Evolutionary conservation across 1,139 yeast species (phyloP), one percentile per base, ranked within the genome.

Genomic region (Yamadazyma blattariae): DNA sequence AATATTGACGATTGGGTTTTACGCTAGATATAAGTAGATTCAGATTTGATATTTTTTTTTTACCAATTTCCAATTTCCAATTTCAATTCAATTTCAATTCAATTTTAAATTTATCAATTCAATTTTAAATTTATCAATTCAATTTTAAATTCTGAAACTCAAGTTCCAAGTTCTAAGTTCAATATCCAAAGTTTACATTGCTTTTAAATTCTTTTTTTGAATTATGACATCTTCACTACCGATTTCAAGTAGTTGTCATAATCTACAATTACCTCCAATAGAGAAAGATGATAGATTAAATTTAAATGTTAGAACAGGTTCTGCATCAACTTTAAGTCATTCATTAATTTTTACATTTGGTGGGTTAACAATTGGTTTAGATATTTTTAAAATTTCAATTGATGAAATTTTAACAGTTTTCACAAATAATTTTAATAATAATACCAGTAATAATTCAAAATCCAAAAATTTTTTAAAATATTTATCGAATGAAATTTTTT

Each of bases 331-430:
- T 2, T 62, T 79, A 12, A 67, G 71, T 34, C 73, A 79, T 45
- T 81, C 89, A 12, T 62, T 78, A 36, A 67, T 83, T 2, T 71
- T 78, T 33, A 77, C 77, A 0, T 76, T 69, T 50, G 90, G 89
- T n/a, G 92, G 92, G 0, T 56, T 79, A n/a, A 73, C 79, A 1
- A 58, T 77, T 16, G 84, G 82, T 1, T 50, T 81, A 18, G 77
- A 74, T 30, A 51, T 82, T 18, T 46, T 39, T n/a, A 53, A 61
- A 6, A 51, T 64, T 13, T 59, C 74, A 19, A 55, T 68, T 23
- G 53, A 51, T 1, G 71, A 63, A 32, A 45, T 61, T 39, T 30
- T 46, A 38, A 32, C 42, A 9, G 51, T 51, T 3, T 67, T 67
- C 44, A 40, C 45, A n/a, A 55, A 49, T 50, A 62, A 59, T 36